Base-by-base conservation (phyloP, 768 basidiomycete species). In the Suillus tomentosus region DNA sequence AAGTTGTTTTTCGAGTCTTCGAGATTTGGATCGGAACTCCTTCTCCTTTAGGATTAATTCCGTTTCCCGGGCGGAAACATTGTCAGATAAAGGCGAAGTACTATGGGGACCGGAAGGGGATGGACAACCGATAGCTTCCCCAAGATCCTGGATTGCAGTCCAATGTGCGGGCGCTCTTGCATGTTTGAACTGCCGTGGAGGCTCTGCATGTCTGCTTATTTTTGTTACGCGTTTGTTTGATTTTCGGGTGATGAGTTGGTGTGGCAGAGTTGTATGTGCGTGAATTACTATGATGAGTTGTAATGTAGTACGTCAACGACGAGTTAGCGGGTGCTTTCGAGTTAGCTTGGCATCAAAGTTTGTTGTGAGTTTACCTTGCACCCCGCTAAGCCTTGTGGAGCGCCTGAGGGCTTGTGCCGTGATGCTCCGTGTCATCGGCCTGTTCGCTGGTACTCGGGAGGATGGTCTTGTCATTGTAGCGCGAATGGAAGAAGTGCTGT, bases 1-100 rank as follows among this genome's bases (percentile, higher is more conserved):
- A 24, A 81, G 71, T 63, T 81, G 80, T 62, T 80, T 74, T 53
- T 84, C 80, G 48, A 84, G 72, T 61, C 78, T 78, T 27, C 76
- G 71, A 42, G 69, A 64, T 59, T 74, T 76, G 63, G 70, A 74
- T 58, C 75, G 75, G 62, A 79, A 78, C 37, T 83, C 81, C 61
- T 76, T 70, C 67, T 84, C 82, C 59, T 61, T 73, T 58, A 43
- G 77, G 51, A 60, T 82, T 70, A 5, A 73, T 68, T 58, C 74
- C 70, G 68, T 80, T 78, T 64, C 79, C 75, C 57, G 42, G 40
- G 22, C 39, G 19, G 34, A 54, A 13, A 54, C 19, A 42, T 42
- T 42, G 7, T 31, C 17, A 19, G 39, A 31, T 31, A 6, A 31
- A 31, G 31, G 31, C 5, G 31, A 42, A 19, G 22, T 24, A 17